Evolutionary conservation across 2,329 filamentous ascomycete genomes (phyloP), one percentile per base, ranked within the genome.

Genomic region (Cordyceps sp.): DNA sequence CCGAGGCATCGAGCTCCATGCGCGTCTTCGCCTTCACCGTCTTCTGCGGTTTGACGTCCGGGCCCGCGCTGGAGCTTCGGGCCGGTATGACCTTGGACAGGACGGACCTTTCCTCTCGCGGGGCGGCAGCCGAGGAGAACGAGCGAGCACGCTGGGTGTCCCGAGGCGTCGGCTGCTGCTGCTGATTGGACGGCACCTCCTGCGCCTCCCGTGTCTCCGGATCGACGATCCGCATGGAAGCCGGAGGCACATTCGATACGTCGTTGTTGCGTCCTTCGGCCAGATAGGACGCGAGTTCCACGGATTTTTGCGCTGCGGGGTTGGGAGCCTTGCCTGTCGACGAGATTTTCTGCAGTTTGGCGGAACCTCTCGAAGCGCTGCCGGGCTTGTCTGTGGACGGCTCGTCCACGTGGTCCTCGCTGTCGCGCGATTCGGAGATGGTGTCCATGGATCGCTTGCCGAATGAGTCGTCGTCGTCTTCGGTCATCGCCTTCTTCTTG

Each of bases 341-440:
- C 57, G 5, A 62, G 66, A 68, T 66, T 51, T 85, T 85, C 45
- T 83, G 78, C 32, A 84, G 58, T 50, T 83, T 85, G 56, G 69
- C 73, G 4, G 69, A 53, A 34, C 69, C 63, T 37, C 73, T 63
- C 40, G 77, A 71, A 9, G 64, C 55, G 16, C 42, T 44, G 14
- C 37, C 30, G 10, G 40, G 33, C 45, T 58, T 64, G 6, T 71
- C 67, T 16, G 58, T 53, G 2, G 62, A 62, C 12, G 53, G 61
- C 26, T 56, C 53, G 29, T 68, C 63, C 5, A 43, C 44, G n/a
- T 41, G 45, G 12, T 64, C 45, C 14, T 66, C 62, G 36, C 62
- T 62, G 6, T 62, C 60, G 32, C 52, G 45, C 3, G 55, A 48
- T 9, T 62, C 61, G 10, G 49, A 49, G 25, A 57, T 55, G 10